phyloP scores from a whole-genome alignment of 2,329 filamentous ascomycete genomes.

The Claviceps paspali region DNA sequence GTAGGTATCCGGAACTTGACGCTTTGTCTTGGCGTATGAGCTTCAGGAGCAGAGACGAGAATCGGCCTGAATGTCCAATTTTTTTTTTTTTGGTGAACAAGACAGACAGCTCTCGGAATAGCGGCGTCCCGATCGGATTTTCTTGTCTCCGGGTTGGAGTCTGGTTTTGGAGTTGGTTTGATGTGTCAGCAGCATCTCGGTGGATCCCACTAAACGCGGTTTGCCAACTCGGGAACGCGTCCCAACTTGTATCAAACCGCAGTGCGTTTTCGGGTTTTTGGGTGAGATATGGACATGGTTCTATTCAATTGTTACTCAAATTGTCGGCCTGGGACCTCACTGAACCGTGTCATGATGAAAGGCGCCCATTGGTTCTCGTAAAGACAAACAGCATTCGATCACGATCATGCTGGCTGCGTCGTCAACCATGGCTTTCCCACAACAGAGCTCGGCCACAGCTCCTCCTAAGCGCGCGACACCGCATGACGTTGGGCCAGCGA shows the following conservation, averaged over 20 bases:
- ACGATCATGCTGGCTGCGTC: slow-evolving; percentile 45
- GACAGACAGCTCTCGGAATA: slow-evolving; percentile 5
- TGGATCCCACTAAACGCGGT: slow-evolving; percentile 15
- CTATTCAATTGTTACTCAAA: no score
- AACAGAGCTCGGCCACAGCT: slow-evolving; percentile 28
- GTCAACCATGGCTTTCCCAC: slow-evolving; percentile 41
- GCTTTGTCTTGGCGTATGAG: no score
- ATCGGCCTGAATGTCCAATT: slow-evolving; percentile 10
- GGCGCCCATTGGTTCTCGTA: no score
- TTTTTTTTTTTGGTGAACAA: slow-evolving; percentile 18
- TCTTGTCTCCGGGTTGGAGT: no score
- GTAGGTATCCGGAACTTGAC: no score
- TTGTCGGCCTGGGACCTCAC: no score
- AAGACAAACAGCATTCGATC: background rate
- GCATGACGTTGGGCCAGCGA: slow-evolving; percentile 19
- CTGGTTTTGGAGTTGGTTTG: no score
- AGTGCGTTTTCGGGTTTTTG: no score
- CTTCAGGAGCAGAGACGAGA: slow-evolving; percentile 1
- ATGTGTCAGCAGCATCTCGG: no score
- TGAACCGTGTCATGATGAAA: no score
- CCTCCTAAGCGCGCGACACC: slow-evolving; percentile 21
- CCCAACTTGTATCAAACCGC: no score
- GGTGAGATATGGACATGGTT: no score
- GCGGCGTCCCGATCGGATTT: slow-evolving; percentile 13
- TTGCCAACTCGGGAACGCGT: slow-evolving; percentile 5